Percentiles rank a stretch among this genome's conserved stretches.
phyloP scores from a whole-genome alignment of 208 protist genomes.

The Leishmania turanica region DNA sequence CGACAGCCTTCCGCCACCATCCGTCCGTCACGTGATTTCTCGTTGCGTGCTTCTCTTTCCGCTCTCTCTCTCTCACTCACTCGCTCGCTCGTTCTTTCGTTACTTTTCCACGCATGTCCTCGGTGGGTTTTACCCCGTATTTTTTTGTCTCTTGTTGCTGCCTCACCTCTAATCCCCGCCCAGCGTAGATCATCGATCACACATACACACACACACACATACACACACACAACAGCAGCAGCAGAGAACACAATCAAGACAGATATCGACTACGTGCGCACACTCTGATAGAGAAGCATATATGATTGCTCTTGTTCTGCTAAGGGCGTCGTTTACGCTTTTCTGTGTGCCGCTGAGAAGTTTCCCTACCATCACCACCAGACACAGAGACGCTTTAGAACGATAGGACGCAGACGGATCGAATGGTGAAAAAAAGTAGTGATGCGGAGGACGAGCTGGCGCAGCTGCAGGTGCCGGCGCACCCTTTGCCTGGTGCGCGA shows the following conservation, averaged over 20 bases:
- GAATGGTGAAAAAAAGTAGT: constrained; percentile 8
- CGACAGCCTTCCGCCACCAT: not conserved
- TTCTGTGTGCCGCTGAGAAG: not conserved
- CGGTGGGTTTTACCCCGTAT: not conserved
- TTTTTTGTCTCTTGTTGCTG: not conserved
- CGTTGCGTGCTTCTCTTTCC: not conserved
- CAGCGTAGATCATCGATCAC: not conserved
- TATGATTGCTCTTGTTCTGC: not conserved
- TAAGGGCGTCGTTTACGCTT: not conserved
- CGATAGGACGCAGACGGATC: not conserved
- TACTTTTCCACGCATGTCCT: not conserved
- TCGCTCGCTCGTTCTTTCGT: not conserved
- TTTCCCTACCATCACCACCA: not conserved
- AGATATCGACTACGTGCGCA: not conserved
- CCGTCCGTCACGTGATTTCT: not conserved
- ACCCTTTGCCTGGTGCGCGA: constrained; percentile 4
- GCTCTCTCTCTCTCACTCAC: not conserved
- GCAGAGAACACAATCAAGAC: not conserved
- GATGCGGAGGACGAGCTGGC: constrained; percentile 5
- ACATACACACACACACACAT: not conserved
- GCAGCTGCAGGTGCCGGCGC: constrained; percentile 14
- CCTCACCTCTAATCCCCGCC: not conserved
- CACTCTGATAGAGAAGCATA: not conserved
- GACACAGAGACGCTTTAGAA: not conserved
- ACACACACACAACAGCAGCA: not conserved